Evolutionary conservation across 805 yeast genomes (phyloP), one percentile per base, ranked within the genome.

Genomic region (Kazachstania martiniae): DNA sequence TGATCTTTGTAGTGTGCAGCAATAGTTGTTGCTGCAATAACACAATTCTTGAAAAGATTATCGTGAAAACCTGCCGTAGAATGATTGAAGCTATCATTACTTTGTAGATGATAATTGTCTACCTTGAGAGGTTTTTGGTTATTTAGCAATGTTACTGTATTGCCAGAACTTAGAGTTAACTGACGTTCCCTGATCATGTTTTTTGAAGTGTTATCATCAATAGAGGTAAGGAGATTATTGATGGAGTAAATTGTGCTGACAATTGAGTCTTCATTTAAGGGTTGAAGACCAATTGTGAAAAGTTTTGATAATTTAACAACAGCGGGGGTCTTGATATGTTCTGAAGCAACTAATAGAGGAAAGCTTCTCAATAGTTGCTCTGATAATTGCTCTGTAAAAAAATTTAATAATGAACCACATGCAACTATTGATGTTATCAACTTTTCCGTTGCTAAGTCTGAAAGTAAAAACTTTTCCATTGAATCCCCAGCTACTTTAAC

Each of bases 231-330:
- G 37, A 81, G 54, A 51, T 91, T 91, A 13, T 82, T 74, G 41
- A 89, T 65, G 0, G 93, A 76, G 57, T 91, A 91, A 32, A 91
- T 74, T 1, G 89, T 71, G 6, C 94, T 77, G 7, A 86, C 82
- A 15, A 81, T 76, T 1, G 83, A 73, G 49, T 86, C 95, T 48
- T 85, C 89, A 13, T 86, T 72, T 33, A 81, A 62, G 7, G 73
- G 70, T 35, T 69, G 71, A 42, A 83, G 62, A 3, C 87, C 85
- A 30, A 69, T 53, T 1, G 87, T 80, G 24, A 86, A 70, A 23
- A 72, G 59, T 33, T 59, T 55, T 1, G 91, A 69, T 2, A 77
- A 66, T 5, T 62, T 58, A 28, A 61, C 51, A 25, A 85, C 77
- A 27, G 70, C 60, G 0, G 50, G 53, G 4, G 62, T 42, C 6